Conservation (phyloP, 78 protist genomes). For the Protostelium mycophagum region DNA sequence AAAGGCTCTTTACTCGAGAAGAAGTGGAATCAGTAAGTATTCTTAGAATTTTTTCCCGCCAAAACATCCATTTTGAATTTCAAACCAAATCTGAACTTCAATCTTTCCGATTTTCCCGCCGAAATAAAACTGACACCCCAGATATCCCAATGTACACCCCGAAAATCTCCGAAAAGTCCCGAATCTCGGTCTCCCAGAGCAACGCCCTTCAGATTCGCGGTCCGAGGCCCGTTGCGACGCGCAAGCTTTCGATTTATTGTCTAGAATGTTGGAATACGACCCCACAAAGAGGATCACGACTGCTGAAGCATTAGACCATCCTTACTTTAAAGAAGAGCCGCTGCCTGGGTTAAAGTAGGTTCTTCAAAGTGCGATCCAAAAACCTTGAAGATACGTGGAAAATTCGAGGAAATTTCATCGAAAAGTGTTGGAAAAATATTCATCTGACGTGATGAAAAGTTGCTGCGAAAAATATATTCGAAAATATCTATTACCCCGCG, state of each 20-base stretch:
- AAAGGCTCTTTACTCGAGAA: neutral
- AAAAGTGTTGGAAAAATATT: too few relatives aligned
- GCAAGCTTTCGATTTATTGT: constrained; percentile 31
- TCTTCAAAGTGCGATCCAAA: constrained; percentile 11
- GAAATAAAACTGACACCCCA: neutral
- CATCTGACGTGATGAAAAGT: neutral
- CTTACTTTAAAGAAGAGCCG: constrained; percentile 77
- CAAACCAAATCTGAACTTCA: too few relatives aligned
- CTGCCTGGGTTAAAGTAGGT: constrained; percentile 23
- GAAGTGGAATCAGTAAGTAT: neutral
- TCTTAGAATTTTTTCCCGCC: too few relatives aligned
- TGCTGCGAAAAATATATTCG: too few relatives aligned
- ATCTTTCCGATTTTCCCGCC: too few relatives aligned
- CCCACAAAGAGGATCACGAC: constrained; percentile 78
- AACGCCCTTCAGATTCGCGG: neutral
- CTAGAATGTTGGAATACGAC: constrained; percentile 64
- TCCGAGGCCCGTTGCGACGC: neutral
- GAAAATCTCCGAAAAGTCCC: neutral
- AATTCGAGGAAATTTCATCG: too few relatives aligned
- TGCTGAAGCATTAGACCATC: constrained; percentile 72
- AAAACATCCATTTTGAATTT: too few relatives aligned
- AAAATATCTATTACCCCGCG: too few relatives aligned
- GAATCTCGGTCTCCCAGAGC: neutral
- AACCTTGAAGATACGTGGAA: too few relatives aligned
- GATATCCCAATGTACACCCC: neutral